These are phyloP conservation scores for Mortierella sp. DNA, from an alignment of 371 early-diverging fungal genomes.

Conservation along the genomic window DNA sequence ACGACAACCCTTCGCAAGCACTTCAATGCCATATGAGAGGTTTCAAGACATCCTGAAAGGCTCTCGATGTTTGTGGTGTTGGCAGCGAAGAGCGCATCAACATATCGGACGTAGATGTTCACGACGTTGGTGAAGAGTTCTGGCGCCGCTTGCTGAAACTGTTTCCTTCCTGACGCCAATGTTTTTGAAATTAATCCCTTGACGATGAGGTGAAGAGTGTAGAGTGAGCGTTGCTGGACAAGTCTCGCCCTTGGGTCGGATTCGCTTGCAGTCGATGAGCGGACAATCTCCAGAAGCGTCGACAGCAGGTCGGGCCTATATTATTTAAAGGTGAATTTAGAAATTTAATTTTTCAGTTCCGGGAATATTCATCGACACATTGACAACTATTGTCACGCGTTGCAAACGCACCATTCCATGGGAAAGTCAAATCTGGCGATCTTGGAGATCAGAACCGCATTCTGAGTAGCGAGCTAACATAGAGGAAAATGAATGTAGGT, in stretches of 20 bases:
- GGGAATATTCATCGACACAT: neutral
- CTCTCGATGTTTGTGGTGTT: constrained; percentile 48
- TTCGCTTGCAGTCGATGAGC: constrained; percentile 61
- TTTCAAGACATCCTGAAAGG: constrained; percentile 61
- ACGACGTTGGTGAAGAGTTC: constrained; percentile 72
- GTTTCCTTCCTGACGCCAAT: constrained; percentile 75
- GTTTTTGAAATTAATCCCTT: constrained; percentile 84
- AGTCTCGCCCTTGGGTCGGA: constrained; percentile 58
- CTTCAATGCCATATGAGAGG: constrained; percentile 74
- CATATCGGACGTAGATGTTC: constrained; percentile 68
- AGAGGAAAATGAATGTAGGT: neutral
- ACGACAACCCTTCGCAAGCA: constrained; percentile 79
- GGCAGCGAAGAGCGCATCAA: constrained; percentile 59
- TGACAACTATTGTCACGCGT: neutral
- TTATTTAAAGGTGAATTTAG: neutral
- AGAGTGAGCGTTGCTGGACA: constrained; percentile 80
- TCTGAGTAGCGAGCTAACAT: constrained; percentile 77
- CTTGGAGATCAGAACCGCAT: constrained; percentile 81
- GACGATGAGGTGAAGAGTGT: constrained; percentile 83
- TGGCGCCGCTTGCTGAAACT: constrained; percentile 78
- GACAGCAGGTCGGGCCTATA: constrained; percentile 79
- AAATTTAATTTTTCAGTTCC: neutral
- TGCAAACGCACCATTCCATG: constrained; percentile 74
- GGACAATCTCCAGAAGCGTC: constrained; percentile 72
- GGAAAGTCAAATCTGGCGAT: constrained; percentile 89